These are phyloP conservation scores for Grifola frondosa DNA, from an alignment of 1,284 basidiomycete genomes.

Conservation along the genomic window DNA sequence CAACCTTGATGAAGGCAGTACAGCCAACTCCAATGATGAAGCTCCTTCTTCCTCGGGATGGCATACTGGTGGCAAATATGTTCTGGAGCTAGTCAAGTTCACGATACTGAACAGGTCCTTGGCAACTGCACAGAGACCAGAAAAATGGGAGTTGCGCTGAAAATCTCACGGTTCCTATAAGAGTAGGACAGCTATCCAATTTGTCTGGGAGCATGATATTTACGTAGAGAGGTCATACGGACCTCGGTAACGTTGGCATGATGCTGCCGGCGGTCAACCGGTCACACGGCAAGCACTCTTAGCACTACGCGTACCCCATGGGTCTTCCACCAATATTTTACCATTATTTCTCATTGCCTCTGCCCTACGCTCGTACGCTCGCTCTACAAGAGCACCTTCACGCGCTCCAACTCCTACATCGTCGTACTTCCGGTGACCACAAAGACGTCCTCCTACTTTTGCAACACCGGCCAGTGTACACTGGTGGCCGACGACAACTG, in stretches of 20 bases:
- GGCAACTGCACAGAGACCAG: no score
- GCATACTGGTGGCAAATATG: slow-evolving; percentile 19
- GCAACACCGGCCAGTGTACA: slow-evolving; percentile 93
- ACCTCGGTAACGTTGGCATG: background rate
- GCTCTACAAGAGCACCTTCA: slow-evolving; percentile 72
- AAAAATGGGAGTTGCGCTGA: no score
- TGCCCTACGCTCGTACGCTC: slow-evolving; percentile 73
- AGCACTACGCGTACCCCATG: no score
- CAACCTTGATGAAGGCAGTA: slow-evolving; percentile 83
- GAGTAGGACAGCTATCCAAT: no score
- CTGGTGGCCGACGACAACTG: slow-evolving; percentile 81
- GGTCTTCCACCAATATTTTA: slow-evolving; percentile 64
- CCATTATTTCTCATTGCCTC: slow-evolving; percentile 70
- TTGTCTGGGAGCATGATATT: no score
- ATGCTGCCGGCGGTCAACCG: background rate
- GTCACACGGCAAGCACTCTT: background rate
- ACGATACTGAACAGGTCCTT: no score
- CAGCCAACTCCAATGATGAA: slow-evolving; percentile 79
- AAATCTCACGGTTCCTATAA: no score
- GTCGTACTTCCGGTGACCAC: slow-evolving; percentile 43
- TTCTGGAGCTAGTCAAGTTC: background rate
- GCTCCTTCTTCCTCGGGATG: slow-evolving; percentile 45
- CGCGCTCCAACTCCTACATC: slow-evolving; percentile 54
- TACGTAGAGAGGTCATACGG: no score
- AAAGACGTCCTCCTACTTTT: slow-evolving; percentile 71